Conservation (phyloP, 2,329 filamentous ascomycete species). For the Coniochaeta sp. region DNA sequence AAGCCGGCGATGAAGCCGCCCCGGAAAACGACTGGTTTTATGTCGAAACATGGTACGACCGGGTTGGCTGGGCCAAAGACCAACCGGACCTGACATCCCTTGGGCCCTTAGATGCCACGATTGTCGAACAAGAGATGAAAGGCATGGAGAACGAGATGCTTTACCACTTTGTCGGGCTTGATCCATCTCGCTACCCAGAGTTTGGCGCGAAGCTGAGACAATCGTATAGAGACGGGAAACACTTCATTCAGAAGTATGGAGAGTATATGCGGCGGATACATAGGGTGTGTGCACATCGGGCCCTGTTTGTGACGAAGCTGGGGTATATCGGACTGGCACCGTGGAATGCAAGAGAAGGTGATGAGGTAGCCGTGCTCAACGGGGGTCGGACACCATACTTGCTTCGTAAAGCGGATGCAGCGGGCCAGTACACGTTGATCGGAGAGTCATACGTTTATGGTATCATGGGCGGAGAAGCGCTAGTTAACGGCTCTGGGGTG, state of each 20-base stretch:
- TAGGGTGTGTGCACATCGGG: conserved; percentile 4
- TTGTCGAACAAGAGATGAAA: conserved; percentile 4
- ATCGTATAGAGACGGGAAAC: neutral
- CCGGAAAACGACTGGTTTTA: conserved; percentile 1
- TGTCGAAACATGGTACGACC: conserved; percentile 6
- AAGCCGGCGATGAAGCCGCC: conserved; percentile 1
- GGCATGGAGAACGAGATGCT: conserved; percentile 4
- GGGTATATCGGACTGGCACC: conserved; percentile 11
- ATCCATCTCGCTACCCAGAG: neutral
- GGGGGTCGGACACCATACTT: conserved; percentile 10
- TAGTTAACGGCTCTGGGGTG: neutral
- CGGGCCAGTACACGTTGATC: neutral
- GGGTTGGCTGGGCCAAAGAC: conserved; percentile 2
- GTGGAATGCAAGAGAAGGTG: conserved; percentile 9
- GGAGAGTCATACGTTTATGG: neutral
- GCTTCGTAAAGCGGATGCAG: conserved; percentile 2
- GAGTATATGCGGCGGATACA: conserved; percentile 5
- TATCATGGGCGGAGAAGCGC: neutral
- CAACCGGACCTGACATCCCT: neutral
- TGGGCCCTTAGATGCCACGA: neutral
- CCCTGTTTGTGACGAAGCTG: conserved; percentile 8
- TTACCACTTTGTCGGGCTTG: conserved; percentile 4
- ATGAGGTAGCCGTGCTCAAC: conserved; percentile 7
- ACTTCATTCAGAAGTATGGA: conserved; percentile 3
- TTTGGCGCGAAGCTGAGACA: neutral